Evolutionary conservation across 768 basidiomycete species (phyloP).

Genomic region (Boletus bicolor): DNA sequence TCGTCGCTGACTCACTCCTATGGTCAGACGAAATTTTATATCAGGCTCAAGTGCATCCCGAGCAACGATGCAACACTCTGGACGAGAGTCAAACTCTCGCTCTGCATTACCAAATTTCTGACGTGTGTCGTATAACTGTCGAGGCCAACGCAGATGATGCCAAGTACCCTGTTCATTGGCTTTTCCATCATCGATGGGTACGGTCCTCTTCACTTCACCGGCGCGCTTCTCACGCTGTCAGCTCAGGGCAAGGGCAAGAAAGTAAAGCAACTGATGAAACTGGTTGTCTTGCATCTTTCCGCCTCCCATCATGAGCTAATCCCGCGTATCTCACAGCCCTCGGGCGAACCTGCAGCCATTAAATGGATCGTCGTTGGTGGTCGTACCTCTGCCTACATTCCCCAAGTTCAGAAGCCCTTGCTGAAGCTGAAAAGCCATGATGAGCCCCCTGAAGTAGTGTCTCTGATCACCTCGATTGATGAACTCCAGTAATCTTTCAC

Average conservation of each 20-base stretch:
- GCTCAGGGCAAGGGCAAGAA: slow-evolving; percentile 60
- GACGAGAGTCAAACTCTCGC: slow-evolving; percentile 44
- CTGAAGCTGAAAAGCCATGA: not conserved
- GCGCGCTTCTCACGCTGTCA: slow-evolving; percentile 13
- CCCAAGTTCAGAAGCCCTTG: slow-evolving; percentile 51
- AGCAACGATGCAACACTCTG: slow-evolving; percentile 59
- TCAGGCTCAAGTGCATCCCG: slow-evolving; percentile 70
- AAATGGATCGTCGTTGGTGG: slow-evolving; percentile 75
- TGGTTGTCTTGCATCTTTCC: slow-evolving; percentile 36
- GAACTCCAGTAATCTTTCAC: not conserved
- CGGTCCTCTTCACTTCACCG: not conserved
- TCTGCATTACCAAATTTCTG: slow-evolving; percentile 49
- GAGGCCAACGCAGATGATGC: slow-evolving; percentile 65
- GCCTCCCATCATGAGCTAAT: not conserved
- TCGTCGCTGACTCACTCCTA: not conserved
- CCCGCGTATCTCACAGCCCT: slow-evolving; percentile 43
- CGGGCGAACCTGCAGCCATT: slow-evolving; percentile 67
- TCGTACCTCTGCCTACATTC: slow-evolving; percentile 70
- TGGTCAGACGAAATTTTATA: slow-evolving; percentile 66
- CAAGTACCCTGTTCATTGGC: slow-evolving; percentile 65
- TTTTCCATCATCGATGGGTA: slow-evolving; percentile 71
- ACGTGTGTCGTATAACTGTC: slow-evolving; percentile 61
- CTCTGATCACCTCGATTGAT: not conserved
- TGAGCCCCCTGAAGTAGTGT: not conserved
- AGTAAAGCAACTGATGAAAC: slow-evolving; percentile 40